Evolutionary conservation across 1,284 basidiomycete species (phyloP).

Genomic region (Pseudozyma sp.): DNA sequence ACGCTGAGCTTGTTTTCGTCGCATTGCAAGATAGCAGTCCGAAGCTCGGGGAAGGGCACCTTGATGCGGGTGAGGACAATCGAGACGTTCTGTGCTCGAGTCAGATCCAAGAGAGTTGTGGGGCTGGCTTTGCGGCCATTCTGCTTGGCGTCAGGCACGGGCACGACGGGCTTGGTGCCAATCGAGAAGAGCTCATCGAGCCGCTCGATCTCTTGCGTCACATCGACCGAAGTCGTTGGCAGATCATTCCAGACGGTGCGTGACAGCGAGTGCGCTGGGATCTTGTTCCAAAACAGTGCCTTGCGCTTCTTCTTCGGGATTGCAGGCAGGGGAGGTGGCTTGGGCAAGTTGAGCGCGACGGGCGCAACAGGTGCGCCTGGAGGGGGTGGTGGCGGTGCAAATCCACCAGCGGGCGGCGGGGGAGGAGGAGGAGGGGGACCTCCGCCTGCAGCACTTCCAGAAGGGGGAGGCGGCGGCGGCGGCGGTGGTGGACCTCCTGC

Average conservation of each 20-base stretch:
- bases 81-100: constrained; percentile 51
- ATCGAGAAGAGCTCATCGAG: constrained; percentile 80
- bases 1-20: constrained; percentile 50
- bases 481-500: constrained; percentile 18
- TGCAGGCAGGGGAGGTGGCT: constrained; percentile 32
- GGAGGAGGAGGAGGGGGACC: constrained; percentile 33
- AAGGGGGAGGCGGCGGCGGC: constrained; percentile 28
- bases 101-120: constrained; percentile 55
- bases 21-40: constrained; percentile 50
- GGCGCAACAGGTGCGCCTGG: constrained; percentile 22
- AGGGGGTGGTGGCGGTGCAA: constrained; percentile 32
- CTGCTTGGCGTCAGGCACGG: constrained; percentile 27
- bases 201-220: constrained; percentile 67
- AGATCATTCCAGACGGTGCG: constrained; percentile 81
- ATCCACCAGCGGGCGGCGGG: constrained; percentile 28
- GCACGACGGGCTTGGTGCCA: constrained; percentile 69
- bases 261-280: constrained; percentile 72
- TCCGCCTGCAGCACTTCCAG: constrained; percentile 7
- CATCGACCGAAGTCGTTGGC: constrained; percentile 70
- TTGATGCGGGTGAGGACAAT: constrained; percentile 62
- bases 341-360: constrained; percentile 22
- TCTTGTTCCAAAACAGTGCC: constrained; percentile 89
- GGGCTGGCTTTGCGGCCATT: constrained; percentile 33
- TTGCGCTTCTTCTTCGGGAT: constrained; percentile 75
- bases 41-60: constrained; percentile 55